Percentiles rank a stretch among this genome's conserved stretches.
Evolutionary conservation across 257 asterid species (phyloP).

Genomic region (Capsicum rhomboideum): DNA sequence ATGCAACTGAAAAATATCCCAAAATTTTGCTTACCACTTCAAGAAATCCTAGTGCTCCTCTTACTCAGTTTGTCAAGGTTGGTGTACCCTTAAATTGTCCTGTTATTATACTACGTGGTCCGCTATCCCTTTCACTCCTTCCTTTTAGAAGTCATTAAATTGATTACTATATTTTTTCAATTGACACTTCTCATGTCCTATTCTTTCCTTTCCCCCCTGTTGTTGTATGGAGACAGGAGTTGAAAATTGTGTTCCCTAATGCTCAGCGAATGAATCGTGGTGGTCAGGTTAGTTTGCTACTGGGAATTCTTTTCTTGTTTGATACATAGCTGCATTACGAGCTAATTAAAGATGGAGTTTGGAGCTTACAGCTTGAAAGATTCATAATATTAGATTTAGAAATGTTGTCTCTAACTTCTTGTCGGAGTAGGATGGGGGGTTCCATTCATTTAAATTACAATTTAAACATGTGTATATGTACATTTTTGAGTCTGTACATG

Average conservation of each 20-base stretch:
- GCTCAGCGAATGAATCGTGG: slow-evolving; percentile 91
- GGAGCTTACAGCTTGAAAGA: neutral
- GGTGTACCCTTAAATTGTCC: neutral
- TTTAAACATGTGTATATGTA: neutral
- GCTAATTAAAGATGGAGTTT: neutral
- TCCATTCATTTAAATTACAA: neutral
- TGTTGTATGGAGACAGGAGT: slow-evolving; percentile 40
- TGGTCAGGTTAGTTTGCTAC: slow-evolving; percentile 65
- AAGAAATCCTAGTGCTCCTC: slow-evolving; percentile 93
- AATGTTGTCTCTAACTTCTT: neutral
- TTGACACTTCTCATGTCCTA: neutral
- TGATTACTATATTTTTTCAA: neutral
- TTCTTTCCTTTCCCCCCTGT: neutral
- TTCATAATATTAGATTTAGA: neutral
- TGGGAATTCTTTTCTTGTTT: neutral
- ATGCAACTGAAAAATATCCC: slow-evolving; percentile 68
- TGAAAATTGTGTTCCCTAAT: slow-evolving; percentile 86
- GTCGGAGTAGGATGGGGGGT: neutral
- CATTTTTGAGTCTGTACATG: neutral
- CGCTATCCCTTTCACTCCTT: neutral
- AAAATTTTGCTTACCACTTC: slow-evolving; percentile 88
- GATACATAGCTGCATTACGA: neutral
- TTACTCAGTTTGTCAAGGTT: slow-evolving; percentile 93
- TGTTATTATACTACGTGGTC: neutral
- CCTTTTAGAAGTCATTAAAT: neutral